Percentiles rank a stretch among this genome's conserved stretches.
phyloP scores from a whole-genome alignment of 1,284 basidiomycete genomes.

The Pseudozyma tsukubaensis region DNA sequence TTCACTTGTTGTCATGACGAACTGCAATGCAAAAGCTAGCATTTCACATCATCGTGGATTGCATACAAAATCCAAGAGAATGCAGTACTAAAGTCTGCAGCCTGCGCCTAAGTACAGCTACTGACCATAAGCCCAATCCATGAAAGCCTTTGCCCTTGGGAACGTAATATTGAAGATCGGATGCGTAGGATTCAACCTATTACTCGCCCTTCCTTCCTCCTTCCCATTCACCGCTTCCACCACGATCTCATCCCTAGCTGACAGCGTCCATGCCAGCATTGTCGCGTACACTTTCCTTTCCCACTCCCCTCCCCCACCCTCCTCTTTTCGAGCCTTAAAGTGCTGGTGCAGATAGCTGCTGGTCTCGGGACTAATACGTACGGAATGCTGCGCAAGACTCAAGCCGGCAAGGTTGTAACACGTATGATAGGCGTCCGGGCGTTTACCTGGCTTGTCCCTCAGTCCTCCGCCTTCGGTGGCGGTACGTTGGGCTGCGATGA shows the following conservation, averaged over 20 bases:
- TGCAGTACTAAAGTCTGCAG: no score
- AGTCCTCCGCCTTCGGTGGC: constrained; percentile 76
- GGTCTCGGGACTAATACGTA: constrained; percentile 45
- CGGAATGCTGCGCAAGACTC: constrained; percentile 58
- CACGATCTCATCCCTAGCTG: constrained; percentile 26
- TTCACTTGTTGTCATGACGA: neutral
- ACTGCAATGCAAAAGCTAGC: no score
- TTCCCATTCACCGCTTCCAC: constrained; percentile 28
- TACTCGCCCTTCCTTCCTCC: constrained; percentile 15
- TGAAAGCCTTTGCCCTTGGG: constrained; percentile 47
- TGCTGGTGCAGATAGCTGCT: constrained; percentile 8
- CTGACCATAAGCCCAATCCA: constrained; percentile 60
- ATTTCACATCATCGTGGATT: no score
- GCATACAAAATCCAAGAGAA: no score
- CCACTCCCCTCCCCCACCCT: constrained; percentile 30
- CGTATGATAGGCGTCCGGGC: constrained; percentile 68
- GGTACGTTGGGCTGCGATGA: constrained; percentile 85
- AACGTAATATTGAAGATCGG: constrained; percentile 62
- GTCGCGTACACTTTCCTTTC: constrained; percentile 41
- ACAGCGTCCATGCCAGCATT: constrained; percentile 47
- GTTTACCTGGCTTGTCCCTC: constrained; percentile 95
- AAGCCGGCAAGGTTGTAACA: constrained; percentile 67
- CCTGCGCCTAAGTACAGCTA: neutral
- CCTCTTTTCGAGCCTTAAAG: constrained; percentile 7
- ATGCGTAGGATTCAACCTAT: constrained; percentile 54